Evolutionary conservation across 805 yeast species (phyloP).

Genomic region (Pichia californica): DNA sequence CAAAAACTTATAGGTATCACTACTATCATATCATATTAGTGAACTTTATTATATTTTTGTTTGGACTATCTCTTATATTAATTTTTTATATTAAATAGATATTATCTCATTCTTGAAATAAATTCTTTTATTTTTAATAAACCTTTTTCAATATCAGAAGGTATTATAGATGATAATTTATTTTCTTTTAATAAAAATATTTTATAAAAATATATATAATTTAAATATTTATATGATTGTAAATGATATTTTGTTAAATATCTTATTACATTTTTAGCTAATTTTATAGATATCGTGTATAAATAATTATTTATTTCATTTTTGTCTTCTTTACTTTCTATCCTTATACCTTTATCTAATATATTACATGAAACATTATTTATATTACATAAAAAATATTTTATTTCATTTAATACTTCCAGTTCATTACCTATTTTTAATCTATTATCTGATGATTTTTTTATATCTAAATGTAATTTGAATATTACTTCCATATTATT

Average conservation of each 20-base stretch:
- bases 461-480: neutral
- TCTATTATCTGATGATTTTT: neutral
- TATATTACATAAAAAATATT: neutral
- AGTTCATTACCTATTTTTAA: too few species aligned
- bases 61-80: conserved; percentile 1
- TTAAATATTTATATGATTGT: conserved; percentile 1
- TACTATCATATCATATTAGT: too few species aligned
- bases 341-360: neutral
- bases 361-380: neutral
- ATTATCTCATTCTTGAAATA: neutral
- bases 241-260: neutral
- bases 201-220: conserved; percentile 1
- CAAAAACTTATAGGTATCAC: neutral
- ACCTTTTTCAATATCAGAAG: neutral
- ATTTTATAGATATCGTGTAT: neutral
- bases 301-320: neutral
- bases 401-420: neutral
- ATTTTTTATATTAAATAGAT: neutral
- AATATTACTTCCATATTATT: neutral
- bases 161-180: neutral
- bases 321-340: neutral
- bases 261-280: neutral
- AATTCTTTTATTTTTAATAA: neutral
- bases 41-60: neutral
- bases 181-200: neutral